Evolutionary conservation across 2,329 filamentous ascomycete genomes (phyloP).

Genomic region (Huntiella decipiens): DNA sequence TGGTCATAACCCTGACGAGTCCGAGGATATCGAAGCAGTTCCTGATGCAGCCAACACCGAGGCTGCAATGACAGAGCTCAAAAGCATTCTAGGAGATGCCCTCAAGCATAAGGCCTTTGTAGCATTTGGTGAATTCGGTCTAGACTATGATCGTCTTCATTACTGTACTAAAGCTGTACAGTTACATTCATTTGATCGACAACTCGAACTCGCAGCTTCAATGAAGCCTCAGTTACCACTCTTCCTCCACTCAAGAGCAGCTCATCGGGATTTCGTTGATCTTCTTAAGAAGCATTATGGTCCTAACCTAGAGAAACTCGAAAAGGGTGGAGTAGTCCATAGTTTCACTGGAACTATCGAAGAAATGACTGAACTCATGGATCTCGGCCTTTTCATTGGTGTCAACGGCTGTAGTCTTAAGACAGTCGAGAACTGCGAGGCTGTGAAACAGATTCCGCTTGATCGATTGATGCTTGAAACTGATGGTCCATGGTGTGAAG

Average conservation of each 20-base stretch:
- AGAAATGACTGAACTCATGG: slow-evolving; percentile 67
- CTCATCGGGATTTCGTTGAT: slow-evolving; percentile 64
- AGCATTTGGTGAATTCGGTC: slow-evolving; percentile 85
- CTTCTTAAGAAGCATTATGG: slow-evolving; percentile 43
- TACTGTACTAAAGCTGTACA: slow-evolving; percentile 65
- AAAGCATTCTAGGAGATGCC: slow-evolving; percentile 40
- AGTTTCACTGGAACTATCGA: slow-evolving; percentile 79
- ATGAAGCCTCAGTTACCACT: slow-evolving; percentile 60
- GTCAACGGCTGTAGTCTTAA: slow-evolving; percentile 95
- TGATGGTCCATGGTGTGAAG: slow-evolving; percentile 95
- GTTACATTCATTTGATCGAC: slow-evolving; percentile 64
- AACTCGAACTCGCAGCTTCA: slow-evolving; percentile 57
- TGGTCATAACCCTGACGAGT: slow-evolving; percentile 31
- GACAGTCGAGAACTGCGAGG: slow-evolving; percentile 73
- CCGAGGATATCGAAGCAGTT: slow-evolving; percentile 30
- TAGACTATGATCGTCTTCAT: slow-evolving; percentile 86
- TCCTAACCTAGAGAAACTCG: slow-evolving; percentile 41
- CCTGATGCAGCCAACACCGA: slow-evolving; percentile 21
- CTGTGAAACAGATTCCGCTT: slow-evolving; percentile 62
- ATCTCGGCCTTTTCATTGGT: slow-evolving; percentile 73
- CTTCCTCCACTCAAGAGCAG: slow-evolving; percentile 82
- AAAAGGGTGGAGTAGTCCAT: slow-evolving; percentile 70
- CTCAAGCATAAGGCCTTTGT: slow-evolving; percentile 37
- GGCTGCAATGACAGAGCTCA: slow-evolving; percentile 39
- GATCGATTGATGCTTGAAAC: slow-evolving; percentile 84